These are phyloP conservation scores for Aegilops sharonensis DNA, from an alignment of 176 grass and related monocot genomes.

Conservation along the genomic window DNA sequence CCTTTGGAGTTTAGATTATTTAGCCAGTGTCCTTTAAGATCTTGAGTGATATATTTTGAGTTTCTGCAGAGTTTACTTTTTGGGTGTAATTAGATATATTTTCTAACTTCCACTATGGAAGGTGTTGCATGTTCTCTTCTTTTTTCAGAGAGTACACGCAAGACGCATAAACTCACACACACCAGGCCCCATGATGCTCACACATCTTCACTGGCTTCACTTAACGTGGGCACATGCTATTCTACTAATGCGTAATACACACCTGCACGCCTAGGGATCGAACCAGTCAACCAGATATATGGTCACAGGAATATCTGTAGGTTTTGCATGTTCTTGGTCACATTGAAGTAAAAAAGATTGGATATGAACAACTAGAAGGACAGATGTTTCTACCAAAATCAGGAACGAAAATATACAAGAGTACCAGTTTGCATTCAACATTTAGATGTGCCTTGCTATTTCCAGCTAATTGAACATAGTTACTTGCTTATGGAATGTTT, in stretches of 20 bases:
- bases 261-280: not conserved
- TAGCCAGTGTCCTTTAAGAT: not conserved
- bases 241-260: not conserved
- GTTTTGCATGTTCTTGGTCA: not conserved
- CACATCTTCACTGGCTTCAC: not conserved
- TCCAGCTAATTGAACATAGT: not conserved
- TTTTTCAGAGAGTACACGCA: not conserved
- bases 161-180: not conserved
- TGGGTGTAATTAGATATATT: not conserved
- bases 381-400: not conserved
- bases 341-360: not conserved
- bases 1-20: no score
- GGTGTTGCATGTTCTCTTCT: slow-evolving; percentile 8
- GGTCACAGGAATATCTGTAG: not conserved
- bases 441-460: not conserved
- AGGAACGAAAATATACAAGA: not conserved
- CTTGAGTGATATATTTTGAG: not conserved
- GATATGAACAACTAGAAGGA: slow-evolving; percentile 1
- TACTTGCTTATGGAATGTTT: not conserved
- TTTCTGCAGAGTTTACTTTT: not conserved
- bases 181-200: not conserved
- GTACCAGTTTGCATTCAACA: not conserved
- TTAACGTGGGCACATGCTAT: not conserved
- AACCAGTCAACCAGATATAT: not conserved
- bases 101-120: not conserved